Base-by-base conservation (phyloP, 2,329 filamentous ascomycete genomes). In the Fusarium buharicum region DNA sequence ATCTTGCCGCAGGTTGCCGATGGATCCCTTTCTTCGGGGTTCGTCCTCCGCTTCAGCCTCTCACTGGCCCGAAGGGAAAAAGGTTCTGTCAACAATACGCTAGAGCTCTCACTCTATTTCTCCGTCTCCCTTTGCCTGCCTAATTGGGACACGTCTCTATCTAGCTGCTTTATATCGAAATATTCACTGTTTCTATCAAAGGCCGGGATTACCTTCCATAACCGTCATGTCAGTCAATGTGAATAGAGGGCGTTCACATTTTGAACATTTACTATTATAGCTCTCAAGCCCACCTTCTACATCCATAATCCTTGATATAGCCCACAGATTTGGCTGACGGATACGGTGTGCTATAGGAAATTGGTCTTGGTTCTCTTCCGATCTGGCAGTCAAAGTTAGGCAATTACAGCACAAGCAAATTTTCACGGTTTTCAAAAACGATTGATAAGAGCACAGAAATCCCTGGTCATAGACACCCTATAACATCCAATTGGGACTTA, bases 401-500 rank as follows among this genome's bases (percentile, higher is more conserved):
- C 37, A 53, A 34, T 49, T 8, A 24, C n/a, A 24, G 22, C 55
- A 38, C 43, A 68, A 51, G 59, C 60, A 66, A 70, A 54, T 56
- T 60, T 61, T 58, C 38, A 50, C 50, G 62, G 52, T 60, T 62
- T 62, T 59, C 50, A 33, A 65, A 54, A 58, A 44, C 44, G 50
- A 33, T 45, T 37, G 54, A 54, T 54, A 62, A 57, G 60, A 69
- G 59, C 55, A 37, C 62, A 65, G 68, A 70, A 70, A 70, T 64
- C 55, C 68, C 66, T 34, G 40, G 40, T 45, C 50, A 34, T 30
- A 16, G 34, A 30, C 56, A 50, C 59, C 58, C 6, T 62, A 53
- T 54, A 20, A 46, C 30, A 55, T 30, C 13, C 14, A 33, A 33
- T 28, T 28, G 38, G 50, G 37, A 46, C 49, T 33, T 37, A 13